Base-by-base conservation (phyloP, 257 asterid genomes). In the Ilex asprella region DNA sequence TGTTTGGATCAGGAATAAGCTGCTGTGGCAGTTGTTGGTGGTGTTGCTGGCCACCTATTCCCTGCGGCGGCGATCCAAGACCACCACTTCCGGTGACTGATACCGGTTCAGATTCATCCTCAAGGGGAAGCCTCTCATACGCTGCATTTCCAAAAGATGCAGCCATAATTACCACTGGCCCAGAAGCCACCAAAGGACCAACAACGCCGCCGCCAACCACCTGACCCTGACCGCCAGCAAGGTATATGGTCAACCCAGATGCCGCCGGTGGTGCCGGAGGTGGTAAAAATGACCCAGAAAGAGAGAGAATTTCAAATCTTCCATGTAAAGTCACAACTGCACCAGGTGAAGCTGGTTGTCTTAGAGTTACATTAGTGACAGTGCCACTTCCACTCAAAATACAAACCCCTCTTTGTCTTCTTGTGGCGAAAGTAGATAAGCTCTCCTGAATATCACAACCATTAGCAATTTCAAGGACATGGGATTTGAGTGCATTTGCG, bases 81-180 rank as follows among this genome's bases (percentile, higher is more conserved):
- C 54, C 67, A 39, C 79, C 84, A 21, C 79, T 63, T 52, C 80
- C 55, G 13, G 54, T 57, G 29, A 70, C 53, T 0, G 70, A 47
- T 2, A 58, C 39, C 15, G 66, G 50, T 9, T 56, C 63, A 7
- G 77, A 82, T 0, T 80, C 86, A 0, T 80, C 81, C 39, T 80
- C 86, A 13, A 80, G 62, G 35, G 86, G 86, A 63, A 80, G 67
- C 30, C 86, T 67, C 78, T 80, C 86, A 51, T 80, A 80, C 9
- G 86, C 86, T 0, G 86, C 86, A 54, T 80, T 80, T 0, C 86
- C 81, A 30, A 80, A 80, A 7, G 86, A 74, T 0, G 86, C 86
- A 2, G 86, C 82, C 86, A 80, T 80, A 27, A 80, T 71, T 13
- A 80, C 81, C 10, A 80, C 86, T 1, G 86, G 86, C 8, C 86